Evolutionary conservation across 768 basidiomycete genomes (phyloP).

Genomic region (Cyclocybe cylindracea): DNA sequence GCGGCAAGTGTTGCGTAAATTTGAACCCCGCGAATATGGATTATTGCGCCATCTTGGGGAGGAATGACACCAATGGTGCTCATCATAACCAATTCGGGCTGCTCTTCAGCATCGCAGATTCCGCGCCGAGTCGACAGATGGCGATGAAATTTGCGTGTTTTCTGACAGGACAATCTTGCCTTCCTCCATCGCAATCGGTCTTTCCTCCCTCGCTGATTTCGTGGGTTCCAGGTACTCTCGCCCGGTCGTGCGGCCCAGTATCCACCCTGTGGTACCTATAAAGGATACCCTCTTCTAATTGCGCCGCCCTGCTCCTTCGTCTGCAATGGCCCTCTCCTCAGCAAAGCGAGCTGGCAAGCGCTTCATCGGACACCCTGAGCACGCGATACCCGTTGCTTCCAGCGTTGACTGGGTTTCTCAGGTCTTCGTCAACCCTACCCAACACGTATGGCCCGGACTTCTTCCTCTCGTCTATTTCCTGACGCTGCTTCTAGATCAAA

Average conservation of each 20-base stretch:
- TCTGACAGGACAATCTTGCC: background rate
- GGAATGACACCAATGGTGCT: slow-evolving; percentile 22
- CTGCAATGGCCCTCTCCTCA: slow-evolving; percentile 24
- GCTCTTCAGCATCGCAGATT: background rate
- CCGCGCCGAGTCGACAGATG: no score
- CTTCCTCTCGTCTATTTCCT: slow-evolving; percentile 3
- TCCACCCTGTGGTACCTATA: slow-evolving; percentile 1
- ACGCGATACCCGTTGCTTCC: slow-evolving; percentile 60
- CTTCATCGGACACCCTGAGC: slow-evolving; percentile 61
- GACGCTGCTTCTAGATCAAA: slow-evolving; percentile 41
- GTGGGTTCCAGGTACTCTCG: background rate
- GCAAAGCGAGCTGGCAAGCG: slow-evolving; percentile 56
- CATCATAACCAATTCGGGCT: slow-evolving; percentile 5
- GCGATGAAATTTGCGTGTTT: no score
- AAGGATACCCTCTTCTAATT: slow-evolving; percentile 1
- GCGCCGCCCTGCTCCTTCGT: slow-evolving; percentile 1
- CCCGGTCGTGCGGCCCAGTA: no score
- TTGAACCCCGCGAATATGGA: background rate
- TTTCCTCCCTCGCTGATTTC: background rate
- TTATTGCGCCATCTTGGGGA: slow-evolving; percentile 20
- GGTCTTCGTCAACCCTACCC: slow-evolving; percentile 45
- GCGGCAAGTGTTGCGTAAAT: background rate
- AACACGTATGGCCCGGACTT: slow-evolving; percentile 35
- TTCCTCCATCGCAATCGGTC: background rate
- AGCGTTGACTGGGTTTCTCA: slow-evolving; percentile 51